Percentiles rank a stretch among this genome's conserved stretches.
Conservation (phyloP, 2,329 filamentous ascomycete genomes). For the Tolypocladium tropicale region DNA sequence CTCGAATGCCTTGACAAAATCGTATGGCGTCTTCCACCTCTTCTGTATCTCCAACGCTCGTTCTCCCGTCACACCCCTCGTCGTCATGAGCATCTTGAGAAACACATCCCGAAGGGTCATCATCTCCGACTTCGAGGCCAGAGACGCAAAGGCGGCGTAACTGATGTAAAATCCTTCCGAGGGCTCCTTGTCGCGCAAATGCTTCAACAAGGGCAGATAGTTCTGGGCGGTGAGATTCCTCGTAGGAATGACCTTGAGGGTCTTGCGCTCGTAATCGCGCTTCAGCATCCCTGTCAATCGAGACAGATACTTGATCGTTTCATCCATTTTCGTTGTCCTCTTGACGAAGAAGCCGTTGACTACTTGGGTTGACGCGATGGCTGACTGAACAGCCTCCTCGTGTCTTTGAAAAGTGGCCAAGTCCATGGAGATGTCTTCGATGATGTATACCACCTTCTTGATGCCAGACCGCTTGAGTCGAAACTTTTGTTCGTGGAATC, state of each 20-base stretch:
- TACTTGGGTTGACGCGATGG: slow-evolving; percentile 68
- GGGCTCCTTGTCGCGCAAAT: slow-evolving; percentile 43
- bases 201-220: slow-evolving; percentile 53
- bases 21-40: slow-evolving; percentile 63
- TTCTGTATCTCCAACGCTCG: slow-evolving; percentile 73
- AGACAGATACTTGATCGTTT: slow-evolving; percentile 66
- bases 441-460: slow-evolving; percentile 67
- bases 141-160: slow-evolving; percentile 59
- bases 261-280: slow-evolving; percentile 48
- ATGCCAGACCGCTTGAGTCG: slow-evolving; percentile 61
- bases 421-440: slow-evolving; percentile 62
- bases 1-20: slow-evolving; percentile 61
- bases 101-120: slow-evolving; percentile 66
- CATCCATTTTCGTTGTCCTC: slow-evolving; percentile 63
- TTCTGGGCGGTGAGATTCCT: slow-evolving; percentile 51
- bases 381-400: slow-evolving; percentile 58
- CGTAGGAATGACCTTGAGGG: slow-evolving; percentile 56
- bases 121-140: slow-evolving; percentile 66
- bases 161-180: slow-evolving; percentile 49
- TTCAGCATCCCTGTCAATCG: slow-evolving; percentile 61
- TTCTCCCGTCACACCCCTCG: slow-evolving; percentile 62
- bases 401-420: slow-evolving; percentile 42
- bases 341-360: slow-evolving; percentile 74
- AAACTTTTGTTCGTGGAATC: slow-evolving; percentile 80
- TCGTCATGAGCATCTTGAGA: slow-evolving; percentile 81